phyloP scores from a whole-genome alignment of 177 flowering plant species.

The Telopea speciosissima region DNA sequence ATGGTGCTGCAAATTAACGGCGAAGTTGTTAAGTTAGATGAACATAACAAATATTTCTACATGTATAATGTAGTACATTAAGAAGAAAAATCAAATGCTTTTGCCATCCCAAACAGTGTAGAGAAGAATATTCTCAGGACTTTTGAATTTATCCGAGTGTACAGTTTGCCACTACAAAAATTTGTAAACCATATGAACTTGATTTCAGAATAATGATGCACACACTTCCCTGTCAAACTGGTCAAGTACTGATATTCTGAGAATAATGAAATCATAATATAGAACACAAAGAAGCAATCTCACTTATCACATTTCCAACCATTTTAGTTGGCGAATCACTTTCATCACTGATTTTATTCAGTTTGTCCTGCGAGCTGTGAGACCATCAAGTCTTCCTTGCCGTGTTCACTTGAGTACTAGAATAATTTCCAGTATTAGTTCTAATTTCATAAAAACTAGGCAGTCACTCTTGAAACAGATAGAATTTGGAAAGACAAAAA shows the following conservation, averaged over 20 bases:
- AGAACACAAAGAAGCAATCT: no score
- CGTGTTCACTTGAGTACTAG: no score
- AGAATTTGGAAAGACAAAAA: neutral
- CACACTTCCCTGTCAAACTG: neutral
- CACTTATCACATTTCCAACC: no score
- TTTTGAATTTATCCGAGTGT: neutral
- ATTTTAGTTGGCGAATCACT: no score
- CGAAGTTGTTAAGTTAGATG: neutral
- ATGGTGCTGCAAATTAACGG: conserved; percentile 59
- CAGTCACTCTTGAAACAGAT: neutral
- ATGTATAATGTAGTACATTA: no score
- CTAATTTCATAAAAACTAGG: neutral
- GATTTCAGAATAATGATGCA: neutral
- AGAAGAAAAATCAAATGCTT: neutral
- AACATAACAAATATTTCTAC: neutral
- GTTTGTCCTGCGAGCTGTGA: no score
- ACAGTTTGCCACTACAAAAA: neutral
- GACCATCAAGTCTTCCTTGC: no score
- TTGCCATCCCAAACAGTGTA: neutral
- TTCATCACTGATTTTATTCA: no score
- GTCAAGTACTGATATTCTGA: neutral
- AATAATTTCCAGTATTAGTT: no score
- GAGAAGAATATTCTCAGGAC: neutral
- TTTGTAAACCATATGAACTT: neutral
- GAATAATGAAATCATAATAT: neutral